phyloP scores from a whole-genome alignment of 2,329 filamentous ascomycete species.

The Penicillium sclerotiorum region DNA sequence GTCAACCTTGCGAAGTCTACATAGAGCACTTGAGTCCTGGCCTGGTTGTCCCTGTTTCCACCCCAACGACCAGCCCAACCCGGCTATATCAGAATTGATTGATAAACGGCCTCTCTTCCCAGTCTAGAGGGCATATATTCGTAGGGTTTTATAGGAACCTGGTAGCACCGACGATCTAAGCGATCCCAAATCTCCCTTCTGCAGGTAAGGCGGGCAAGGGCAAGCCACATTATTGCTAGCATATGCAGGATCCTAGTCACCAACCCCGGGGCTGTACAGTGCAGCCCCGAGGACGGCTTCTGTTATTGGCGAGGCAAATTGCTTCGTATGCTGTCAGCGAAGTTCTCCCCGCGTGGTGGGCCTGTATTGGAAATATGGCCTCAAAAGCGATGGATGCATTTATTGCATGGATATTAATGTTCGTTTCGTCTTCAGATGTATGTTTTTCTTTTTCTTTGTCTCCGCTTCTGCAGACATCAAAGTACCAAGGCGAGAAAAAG shows the following conservation, averaged over 20 bases:
- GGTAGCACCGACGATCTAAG: neutral
- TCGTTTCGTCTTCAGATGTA: neutral
- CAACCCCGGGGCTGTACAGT: slow-evolving; percentile 8
- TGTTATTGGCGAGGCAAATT: slow-evolving; percentile 4
- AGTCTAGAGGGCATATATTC: neutral
- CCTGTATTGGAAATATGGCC: too few relatives aligned
- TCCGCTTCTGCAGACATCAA: neutral
- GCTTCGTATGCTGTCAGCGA: neutral
- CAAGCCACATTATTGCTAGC: slow-evolving; percentile 14
- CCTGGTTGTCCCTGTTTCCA: neutral
- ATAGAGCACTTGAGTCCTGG: too few relatives aligned
- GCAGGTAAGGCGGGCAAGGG: slow-evolving; percentile 1
- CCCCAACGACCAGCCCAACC: slow-evolving; percentile 1
- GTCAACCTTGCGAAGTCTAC: too few relatives aligned
- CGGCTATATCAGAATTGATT: slow-evolving; percentile 14
- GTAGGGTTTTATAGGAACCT: slow-evolving; percentile 1
- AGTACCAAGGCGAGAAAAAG: neutral
- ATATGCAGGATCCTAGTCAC: slow-evolving; percentile 15
- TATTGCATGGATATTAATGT: too few relatives aligned
- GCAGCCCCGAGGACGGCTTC: neutral
- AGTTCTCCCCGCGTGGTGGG: too few relatives aligned
- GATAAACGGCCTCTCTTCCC: slow-evolving; percentile 8
- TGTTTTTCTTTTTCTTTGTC: neutral
- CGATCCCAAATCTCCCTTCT: neutral
- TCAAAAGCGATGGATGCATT: too few relatives aligned